Conservation (phyloP, 345 rosid genomes). For the Eucalyptus paniculata region DNA sequence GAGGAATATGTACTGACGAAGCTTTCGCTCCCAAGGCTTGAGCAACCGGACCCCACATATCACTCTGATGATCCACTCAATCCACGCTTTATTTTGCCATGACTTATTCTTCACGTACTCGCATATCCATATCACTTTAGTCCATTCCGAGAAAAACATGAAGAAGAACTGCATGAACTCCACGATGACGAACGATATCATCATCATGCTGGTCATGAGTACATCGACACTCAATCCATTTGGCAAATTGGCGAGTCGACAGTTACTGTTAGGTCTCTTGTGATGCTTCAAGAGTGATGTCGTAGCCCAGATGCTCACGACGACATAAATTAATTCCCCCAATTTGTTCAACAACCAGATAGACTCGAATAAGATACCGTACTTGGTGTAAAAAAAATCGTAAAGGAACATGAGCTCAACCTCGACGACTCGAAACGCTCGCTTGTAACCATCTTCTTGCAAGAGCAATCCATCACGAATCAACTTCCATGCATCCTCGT, state of each 20-base stretch:
- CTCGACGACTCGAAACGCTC: not conserved
- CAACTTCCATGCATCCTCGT: not conserved
- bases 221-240: not conserved
- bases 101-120: not conserved
- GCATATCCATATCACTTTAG: not conserved
- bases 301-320: not conserved
- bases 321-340: not conserved
- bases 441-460: not conserved
- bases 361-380: not conserved
- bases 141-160: not conserved
- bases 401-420: not conserved
- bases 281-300: not conserved
- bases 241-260: fast-evolving
- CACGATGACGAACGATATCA: not conserved
- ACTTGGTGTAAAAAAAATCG: not conserved
- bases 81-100: not conserved
- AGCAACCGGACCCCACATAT: not conserved
- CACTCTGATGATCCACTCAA: not conserved
- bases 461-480: not conserved
- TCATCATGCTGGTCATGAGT: not conserved
- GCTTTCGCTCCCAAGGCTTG: not conserved
- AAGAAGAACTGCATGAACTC: not conserved
- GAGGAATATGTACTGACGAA: not conserved
- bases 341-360: not conserved
- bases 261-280: no score